These are phyloP conservation scores for Inosperma sp. DNA, from an alignment of 768 basidiomycete species.

Conservation along the genomic window DNA sequence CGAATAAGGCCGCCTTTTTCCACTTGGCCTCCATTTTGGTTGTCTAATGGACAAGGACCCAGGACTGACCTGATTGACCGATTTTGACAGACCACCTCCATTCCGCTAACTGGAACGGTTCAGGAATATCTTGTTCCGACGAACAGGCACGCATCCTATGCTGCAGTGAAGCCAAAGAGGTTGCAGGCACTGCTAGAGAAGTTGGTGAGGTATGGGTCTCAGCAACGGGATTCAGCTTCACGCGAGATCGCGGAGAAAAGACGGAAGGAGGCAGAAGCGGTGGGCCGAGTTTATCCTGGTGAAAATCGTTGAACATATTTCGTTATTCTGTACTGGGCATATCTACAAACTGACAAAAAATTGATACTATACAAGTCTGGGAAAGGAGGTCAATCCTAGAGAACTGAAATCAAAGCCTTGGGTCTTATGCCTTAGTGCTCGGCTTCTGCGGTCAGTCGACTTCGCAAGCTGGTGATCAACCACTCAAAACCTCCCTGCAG, in stretches of 20 bases:
- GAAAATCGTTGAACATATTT: slow-evolving; percentile 60
- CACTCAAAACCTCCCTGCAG: slow-evolving; percentile 98
- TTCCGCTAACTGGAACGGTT: slow-evolving; percentile 68
- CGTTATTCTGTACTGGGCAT: too few relatives aligned
- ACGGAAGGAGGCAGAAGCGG: slow-evolving; percentile 71
- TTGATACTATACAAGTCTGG: too few relatives aligned
- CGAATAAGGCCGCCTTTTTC: neutral
- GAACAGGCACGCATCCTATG: slow-evolving; percentile 62
- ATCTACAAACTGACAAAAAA: too few relatives aligned
- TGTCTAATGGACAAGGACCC: slow-evolving; percentile 4
- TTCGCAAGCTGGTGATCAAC: slow-evolving; percentile 88
- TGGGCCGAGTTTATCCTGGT: slow-evolving; percentile 70
- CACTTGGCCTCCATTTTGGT: slow-evolving; percentile 1
- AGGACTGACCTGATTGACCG: too few relatives aligned
- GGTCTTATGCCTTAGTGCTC: too few relatives aligned
- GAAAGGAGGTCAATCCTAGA: too few relatives aligned
- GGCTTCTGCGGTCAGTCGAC: too few relatives aligned
- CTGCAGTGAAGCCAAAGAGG: slow-evolving; percentile 62
- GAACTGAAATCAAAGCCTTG: too few relatives aligned
- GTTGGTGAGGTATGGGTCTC: slow-evolving; percentile 61
- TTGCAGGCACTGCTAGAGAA: slow-evolving; percentile 76
- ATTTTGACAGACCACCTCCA: slow-evolving; percentile 67
- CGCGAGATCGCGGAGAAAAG: slow-evolving; percentile 69
- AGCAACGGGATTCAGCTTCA: slow-evolving; percentile 52
- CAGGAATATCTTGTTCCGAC: slow-evolving; percentile 75